Conservation (phyloP, 2,329 filamentous ascomycete species). For the Fonsecaea multimorphosa region DNA sequence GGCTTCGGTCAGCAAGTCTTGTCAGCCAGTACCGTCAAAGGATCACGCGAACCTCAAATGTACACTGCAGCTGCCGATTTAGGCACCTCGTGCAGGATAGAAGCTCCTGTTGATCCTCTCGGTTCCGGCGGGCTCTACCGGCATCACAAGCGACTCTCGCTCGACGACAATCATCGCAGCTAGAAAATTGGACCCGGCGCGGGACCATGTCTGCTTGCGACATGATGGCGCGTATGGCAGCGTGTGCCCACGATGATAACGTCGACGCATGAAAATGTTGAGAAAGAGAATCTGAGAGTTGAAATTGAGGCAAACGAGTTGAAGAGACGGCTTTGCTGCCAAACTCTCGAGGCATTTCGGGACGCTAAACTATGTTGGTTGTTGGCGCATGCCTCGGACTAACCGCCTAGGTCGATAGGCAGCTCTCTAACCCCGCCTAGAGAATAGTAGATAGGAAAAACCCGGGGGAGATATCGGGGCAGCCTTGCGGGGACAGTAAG, state of each 20-base stretch:
- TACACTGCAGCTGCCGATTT: constrained; percentile 34
- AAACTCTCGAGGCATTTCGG: background rate
- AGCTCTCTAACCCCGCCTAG: background rate
- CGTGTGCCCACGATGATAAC: background rate
- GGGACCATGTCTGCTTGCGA: constrained; percentile 21
- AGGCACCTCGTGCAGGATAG: constrained; percentile 38
- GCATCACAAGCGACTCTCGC: constrained; percentile 45
- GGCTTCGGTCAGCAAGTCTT: constrained; percentile 2
- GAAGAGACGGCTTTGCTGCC: background rate
- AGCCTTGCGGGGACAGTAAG: background rate
- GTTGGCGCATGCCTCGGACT: background rate
- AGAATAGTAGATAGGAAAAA: background rate
- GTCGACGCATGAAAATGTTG: background rate
- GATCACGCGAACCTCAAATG: constrained; percentile 29
- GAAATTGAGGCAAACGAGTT: background rate
- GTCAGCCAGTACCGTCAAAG: background rate
- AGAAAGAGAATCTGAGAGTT: background rate
- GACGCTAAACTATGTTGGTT: background rate
- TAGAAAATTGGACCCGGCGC: constrained; percentile 45
- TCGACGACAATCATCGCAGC: constrained; percentile 45
- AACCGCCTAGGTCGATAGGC: background rate
- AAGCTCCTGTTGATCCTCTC: constrained; percentile 34
- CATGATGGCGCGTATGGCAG: constrained; percentile 10
- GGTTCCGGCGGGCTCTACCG: constrained; percentile 34
- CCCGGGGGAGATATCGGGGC: background rate